phyloP scores from a whole-genome alignment of 495 filamentous ascomycete genomes.

The Hypoxylon cercidicola region DNA sequence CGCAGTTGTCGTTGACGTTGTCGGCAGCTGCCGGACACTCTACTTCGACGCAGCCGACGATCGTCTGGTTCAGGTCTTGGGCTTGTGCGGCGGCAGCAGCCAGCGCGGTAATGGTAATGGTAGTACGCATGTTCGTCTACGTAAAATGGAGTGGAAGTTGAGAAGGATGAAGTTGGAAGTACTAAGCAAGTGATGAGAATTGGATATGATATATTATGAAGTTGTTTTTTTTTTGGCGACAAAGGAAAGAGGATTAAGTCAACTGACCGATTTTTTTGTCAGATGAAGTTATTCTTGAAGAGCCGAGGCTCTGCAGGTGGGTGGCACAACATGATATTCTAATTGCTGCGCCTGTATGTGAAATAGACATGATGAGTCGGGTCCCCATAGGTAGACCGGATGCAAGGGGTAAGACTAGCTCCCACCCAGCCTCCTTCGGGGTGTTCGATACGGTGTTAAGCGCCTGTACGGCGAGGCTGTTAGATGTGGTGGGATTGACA shows the following conservation, averaged over 20 bases:
- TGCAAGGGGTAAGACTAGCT: conserved; percentile 7
- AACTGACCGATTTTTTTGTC: too few species aligned
- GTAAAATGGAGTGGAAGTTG: background rate
- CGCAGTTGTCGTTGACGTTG: conserved; percentile 33
- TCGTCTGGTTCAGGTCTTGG: conserved; percentile 35
- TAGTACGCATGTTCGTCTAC: conserved; percentile 10
- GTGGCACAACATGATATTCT: too few species aligned
- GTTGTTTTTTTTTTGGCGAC: background rate
- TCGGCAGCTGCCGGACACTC: conserved; percentile 31
- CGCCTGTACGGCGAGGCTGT: conserved; percentile 6
- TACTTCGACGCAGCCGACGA: conserved; percentile 39
- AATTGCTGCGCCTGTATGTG: background rate
- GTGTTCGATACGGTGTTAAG: background rate
- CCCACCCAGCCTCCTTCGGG: background rate
- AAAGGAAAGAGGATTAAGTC: too few species aligned
- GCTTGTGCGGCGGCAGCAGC: conserved; percentile 10
- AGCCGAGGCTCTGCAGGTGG: too few species aligned
- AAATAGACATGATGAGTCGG: background rate
- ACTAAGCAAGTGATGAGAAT: background rate
- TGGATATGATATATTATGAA: background rate
- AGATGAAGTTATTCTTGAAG: too few species aligned
- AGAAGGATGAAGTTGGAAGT: background rate
- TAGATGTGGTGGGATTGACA: conserved; percentile 12
- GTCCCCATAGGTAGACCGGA: background rate
- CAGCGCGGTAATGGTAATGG: conserved; percentile 10